phyloP scores from a whole-genome alignment of 495 filamentous ascomycete genomes.

The Tuber aestivum region DNA sequence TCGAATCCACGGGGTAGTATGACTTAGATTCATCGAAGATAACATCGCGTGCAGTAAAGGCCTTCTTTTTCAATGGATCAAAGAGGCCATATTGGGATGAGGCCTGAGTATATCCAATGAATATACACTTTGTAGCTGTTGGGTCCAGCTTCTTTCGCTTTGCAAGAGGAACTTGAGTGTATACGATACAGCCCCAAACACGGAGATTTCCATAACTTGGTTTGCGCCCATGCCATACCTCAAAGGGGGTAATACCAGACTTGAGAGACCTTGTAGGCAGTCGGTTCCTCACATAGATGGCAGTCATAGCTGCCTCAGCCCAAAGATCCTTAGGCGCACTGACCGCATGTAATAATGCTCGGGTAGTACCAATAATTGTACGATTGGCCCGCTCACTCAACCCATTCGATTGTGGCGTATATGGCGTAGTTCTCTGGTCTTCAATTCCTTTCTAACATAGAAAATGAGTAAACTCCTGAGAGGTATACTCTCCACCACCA shows the following conservation, averaged over 20 bases:
- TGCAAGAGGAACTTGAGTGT: constrained; percentile 5
- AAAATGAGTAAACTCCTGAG: too few species aligned
- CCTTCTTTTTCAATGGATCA: not conserved
- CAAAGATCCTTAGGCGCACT: not conserved
- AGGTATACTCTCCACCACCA: too few species aligned
- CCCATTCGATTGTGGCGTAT: not conserved
- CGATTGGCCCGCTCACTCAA: not conserved
- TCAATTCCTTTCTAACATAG: not conserved
- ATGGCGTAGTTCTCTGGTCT: not conserved
- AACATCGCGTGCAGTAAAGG: not conserved
- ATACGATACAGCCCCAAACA: not conserved
- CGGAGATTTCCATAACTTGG: not conserved
- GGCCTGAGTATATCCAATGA: constrained; percentile 1
- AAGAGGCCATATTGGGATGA: not conserved
- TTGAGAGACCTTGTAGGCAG: not conserved
- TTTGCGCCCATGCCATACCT: not conserved
- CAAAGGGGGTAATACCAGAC: not conserved
- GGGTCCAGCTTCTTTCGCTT: not conserved
- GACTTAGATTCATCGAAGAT: not conserved
- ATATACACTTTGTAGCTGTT: not conserved
- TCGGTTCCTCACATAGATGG: not conserved
- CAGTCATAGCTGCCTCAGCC: not conserved
- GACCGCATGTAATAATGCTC: not conserved
- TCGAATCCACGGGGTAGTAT: not conserved
- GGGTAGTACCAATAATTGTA: not conserved